These are phyloP conservation scores for Xylariaceae sp. DNA, from an alignment of 2,329 filamentous ascomycete genomes.

Conservation along the genomic window DNA sequence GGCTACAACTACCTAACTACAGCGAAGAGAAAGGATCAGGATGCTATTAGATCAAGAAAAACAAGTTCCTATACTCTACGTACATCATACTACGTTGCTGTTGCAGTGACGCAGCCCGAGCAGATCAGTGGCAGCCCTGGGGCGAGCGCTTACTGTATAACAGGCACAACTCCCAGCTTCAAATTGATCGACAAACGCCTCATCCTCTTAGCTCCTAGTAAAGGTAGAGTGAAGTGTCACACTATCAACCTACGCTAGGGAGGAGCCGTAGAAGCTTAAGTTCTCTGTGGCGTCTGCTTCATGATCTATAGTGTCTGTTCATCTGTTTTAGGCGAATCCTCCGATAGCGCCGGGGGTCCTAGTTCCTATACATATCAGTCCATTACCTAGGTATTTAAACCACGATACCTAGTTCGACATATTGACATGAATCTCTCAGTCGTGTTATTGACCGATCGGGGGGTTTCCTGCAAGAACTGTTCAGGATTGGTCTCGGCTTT, in stretches of 20 bases:
- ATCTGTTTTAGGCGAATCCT: no score
- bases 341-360: no score
- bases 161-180: constrained; percentile 3
- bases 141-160: constrained; percentile 25
- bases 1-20: not conserved
- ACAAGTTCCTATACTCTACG: constrained; percentile 7
- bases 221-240: no score
- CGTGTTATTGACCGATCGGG: constrained; percentile 13
- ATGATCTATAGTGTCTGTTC: constrained; percentile 12
- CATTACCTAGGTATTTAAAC: no score
- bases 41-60: constrained; percentile 11
- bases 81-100: constrained; percentile 20
- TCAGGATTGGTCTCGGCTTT: not conserved
- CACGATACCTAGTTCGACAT: constrained; percentile 13
- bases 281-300: constrained; percentile 11
- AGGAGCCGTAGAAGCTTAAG: constrained; percentile 9
- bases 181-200: constrained; percentile 13
- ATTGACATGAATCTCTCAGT: constrained; percentile 9
- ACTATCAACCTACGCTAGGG: no score
- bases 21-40: not conserved
- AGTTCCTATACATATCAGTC: no score
- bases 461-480: not conserved
- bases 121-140: no score
- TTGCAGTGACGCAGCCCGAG: constrained; percentile 7
- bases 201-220: constrained; percentile 10